Conservation (phyloP, 2,329 filamentous ascomycete genomes). For the Septoria petroselini region DNA sequence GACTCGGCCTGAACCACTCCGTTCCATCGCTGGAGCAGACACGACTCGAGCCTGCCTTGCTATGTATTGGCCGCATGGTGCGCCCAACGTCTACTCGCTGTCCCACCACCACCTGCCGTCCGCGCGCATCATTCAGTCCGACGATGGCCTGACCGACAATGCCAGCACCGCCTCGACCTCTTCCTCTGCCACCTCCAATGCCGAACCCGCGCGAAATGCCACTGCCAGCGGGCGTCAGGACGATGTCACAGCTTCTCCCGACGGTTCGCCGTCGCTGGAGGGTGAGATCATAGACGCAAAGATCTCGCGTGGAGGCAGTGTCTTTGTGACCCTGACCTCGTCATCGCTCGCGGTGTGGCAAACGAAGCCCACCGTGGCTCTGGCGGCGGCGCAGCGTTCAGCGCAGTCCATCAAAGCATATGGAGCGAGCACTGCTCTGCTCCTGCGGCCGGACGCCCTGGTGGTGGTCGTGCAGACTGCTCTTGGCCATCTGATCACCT, state of each 20-base stretch:
- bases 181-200: background rate
- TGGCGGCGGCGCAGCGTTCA: slow-evolving; percentile 82
- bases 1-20: too few relatives aligned
- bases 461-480: slow-evolving; percentile 89
- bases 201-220: slow-evolving; percentile 3
- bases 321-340: slow-evolving; percentile 82
- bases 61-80: slow-evolving; percentile 92
- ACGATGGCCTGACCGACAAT: slow-evolving; percentile 53
- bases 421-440: slow-evolving; percentile 76
- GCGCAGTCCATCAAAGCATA: slow-evolving; percentile 75
- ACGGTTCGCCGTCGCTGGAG: slow-evolving; percentile 3
- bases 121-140: slow-evolving; percentile 53
- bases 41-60: slow-evolving; percentile 17
- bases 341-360: slow-evolving; percentile 94
- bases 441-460: slow-evolving; percentile 85
- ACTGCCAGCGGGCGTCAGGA: background rate
- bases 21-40: too few relatives aligned
- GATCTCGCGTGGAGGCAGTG: slow-evolving; percentile 73
- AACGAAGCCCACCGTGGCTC: slow-evolving; percentile 83
- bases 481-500: slow-evolving; percentile 86
- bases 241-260: background rate
- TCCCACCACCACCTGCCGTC: slow-evolving; percentile 59
- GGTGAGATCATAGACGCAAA: slow-evolving; percentile 66
- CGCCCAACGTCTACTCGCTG: slow-evolving; percentile 77
- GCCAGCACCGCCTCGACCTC: slow-evolving; percentile 14